Conservation (phyloP, 2,329 filamentous ascomycete genomes). For the Diaporthe sp. region DNA sequence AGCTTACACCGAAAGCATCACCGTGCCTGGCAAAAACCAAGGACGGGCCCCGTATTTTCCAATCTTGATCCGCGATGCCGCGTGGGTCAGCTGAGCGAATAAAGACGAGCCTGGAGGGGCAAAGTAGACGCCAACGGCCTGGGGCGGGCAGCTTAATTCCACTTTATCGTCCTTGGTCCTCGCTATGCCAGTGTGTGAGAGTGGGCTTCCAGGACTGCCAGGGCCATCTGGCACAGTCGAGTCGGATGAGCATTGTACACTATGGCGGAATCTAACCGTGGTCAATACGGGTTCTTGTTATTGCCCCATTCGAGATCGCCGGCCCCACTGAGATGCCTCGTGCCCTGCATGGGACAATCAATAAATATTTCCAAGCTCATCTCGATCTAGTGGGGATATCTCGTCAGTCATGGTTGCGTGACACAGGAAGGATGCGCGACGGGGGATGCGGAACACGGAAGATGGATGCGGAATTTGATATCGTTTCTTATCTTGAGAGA, state of each 20-base stretch:
- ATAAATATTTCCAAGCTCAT: slow-evolving; percentile 12
- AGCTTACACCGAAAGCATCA: slow-evolving; percentile 26
- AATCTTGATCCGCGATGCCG: slow-evolving; percentile 8
- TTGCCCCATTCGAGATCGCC: slow-evolving; percentile 15
- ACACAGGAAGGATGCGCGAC: neutral
- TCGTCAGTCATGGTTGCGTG: neutral
- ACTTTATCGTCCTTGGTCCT: neutral
- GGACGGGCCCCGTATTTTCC: slow-evolving; percentile 9
- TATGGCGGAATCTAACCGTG: slow-evolving; percentile 15
- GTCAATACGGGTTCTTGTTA: neutral
- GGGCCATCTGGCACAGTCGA: neutral
- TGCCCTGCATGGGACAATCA: neutral
- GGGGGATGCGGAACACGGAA: slow-evolving; percentile 17
- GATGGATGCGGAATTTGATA: neutral
- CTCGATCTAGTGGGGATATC: slow-evolving; percentile 6
- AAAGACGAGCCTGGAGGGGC: neutral
- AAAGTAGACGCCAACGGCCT: no score
- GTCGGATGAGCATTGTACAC: neutral
- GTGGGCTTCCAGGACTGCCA: neutral
- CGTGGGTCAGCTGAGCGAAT: neutral
- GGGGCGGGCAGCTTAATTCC: neutral
- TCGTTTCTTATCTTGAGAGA: neutral
- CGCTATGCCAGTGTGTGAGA: neutral
- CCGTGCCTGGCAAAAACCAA: slow-evolving; percentile 4
- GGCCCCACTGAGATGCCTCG: neutral